Conservation (phyloP, 768 basidiomycete species). For the Boletales sp. region DNA sequence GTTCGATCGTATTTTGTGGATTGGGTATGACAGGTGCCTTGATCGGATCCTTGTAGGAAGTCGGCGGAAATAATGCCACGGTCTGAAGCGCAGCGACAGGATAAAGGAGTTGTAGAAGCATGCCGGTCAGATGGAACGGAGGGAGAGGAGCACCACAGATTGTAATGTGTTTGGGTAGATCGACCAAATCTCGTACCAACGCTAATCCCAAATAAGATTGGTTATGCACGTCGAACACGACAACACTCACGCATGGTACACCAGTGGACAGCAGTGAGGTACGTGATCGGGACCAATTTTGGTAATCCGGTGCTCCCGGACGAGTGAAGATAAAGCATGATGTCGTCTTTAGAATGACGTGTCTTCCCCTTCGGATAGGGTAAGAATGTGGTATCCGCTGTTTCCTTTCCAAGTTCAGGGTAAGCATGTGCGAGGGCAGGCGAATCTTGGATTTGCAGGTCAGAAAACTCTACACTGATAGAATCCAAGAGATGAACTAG, state of each 20-base stretch:
- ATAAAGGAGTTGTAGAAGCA: slow-evolving; percentile 11
- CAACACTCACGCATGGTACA: slow-evolving; percentile 30
- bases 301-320: slow-evolving; percentile 49
- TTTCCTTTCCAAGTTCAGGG: slow-evolving; percentile 6
- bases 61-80: slow-evolving; percentile 19
- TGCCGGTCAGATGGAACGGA: slow-evolving; percentile 14
- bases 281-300: slow-evolving; percentile 37
- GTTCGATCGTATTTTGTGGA: slow-evolving; percentile 19
- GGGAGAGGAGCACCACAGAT: slow-evolving; percentile 16
- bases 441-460: slow-evolving; percentile 13
- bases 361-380: slow-evolving; percentile 4
- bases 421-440: slow-evolving; percentile 12
- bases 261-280: slow-evolving; percentile 31
- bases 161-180: slow-evolving; percentile 2
- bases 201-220: not conserved
- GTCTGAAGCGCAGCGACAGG: slow-evolving; percentile 12
- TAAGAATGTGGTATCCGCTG: not conserved
- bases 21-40: slow-evolving; percentile 20
- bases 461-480: slow-evolving; percentile 21
- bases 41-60: slow-evolving; percentile 8
- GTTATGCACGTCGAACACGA: not conserved
- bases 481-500: slow-evolving; percentile 29
- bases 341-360: slow-evolving; percentile 12
- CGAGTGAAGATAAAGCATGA: slow-evolving; percentile 40
- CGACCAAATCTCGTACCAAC: not conserved